phyloP scores from a whole-genome alignment of 192 early-diverging fungal genomes.

The Entomortierella parvispora region DNA sequence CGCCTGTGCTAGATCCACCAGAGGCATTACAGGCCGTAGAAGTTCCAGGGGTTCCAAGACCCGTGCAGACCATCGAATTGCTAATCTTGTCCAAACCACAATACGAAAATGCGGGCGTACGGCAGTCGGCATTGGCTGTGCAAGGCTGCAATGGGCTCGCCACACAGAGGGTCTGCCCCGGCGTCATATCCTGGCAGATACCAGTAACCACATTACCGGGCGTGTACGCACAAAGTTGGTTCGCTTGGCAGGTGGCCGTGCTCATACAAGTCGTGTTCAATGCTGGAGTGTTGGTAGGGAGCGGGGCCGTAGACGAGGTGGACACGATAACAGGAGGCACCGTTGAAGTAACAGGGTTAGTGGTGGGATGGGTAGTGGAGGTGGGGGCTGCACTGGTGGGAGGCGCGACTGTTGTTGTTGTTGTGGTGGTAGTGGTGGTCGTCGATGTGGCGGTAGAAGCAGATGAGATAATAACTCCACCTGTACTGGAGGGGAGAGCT shows the following conservation, averaged over 20 bases:
- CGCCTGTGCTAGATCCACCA: not conserved
- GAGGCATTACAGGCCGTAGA: not conserved
- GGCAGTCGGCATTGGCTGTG: constrained; percentile 2
- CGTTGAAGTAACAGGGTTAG: not conserved
- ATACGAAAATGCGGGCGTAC: constrained; percentile 8
- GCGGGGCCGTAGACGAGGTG: not conserved
- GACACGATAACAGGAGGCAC: not conserved
- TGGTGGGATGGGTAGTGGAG: not conserved
- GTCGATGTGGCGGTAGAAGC: not conserved
- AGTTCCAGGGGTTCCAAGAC: constrained; percentile 15
- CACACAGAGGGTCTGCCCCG: not conserved
- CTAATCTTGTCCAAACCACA: not conserved
- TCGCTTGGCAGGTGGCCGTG: not conserved
- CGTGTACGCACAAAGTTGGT: constrained; percentile 17
- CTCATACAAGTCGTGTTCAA: constrained; percentile 10
- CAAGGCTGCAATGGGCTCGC: constrained; percentile 12
- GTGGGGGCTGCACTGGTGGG: not conserved
- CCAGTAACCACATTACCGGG: not conserved
- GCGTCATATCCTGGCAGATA: constrained; percentile 2
- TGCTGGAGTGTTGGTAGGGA: too few relatives aligned
- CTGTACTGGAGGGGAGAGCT: not conserved
- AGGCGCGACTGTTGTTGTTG: not conserved
- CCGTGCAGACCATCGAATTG: constrained; percentile 5
- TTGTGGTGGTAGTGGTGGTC: not conserved
- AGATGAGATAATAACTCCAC: not conserved